Percentiles rank a stretch among this genome's conserved stretches.
Evolutionary conservation across 805 yeast species (phyloP).

Genomic region (Pichia manshurica): DNA sequence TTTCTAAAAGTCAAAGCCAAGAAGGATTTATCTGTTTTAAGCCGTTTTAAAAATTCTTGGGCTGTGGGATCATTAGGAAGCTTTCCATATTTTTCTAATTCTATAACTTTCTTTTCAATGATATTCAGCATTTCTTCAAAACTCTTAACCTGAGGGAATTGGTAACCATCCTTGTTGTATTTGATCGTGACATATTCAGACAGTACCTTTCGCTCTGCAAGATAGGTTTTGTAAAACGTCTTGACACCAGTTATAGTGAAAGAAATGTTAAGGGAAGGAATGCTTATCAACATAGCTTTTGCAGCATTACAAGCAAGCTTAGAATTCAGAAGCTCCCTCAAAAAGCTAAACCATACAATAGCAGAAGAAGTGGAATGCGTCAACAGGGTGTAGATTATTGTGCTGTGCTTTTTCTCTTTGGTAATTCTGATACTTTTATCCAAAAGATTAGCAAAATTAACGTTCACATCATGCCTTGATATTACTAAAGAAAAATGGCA

Average conservation of each 20-base stretch:
- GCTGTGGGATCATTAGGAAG: constrained; percentile 9
- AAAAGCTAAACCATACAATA: constrained; percentile 57
- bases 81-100: constrained; percentile 8
- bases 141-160: constrained; percentile 21
- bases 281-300: constrained; percentile 26
- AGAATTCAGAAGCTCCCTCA: constrained; percentile 42
- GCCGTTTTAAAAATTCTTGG: constrained; percentile 13
- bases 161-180: constrained; percentile 21
- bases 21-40: constrained; percentile 23
- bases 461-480: constrained; percentile 25
- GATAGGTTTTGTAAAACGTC: not conserved
- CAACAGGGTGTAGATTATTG: constrained; percentile 43
- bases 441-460: constrained; percentile 54
- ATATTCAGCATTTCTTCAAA: constrained; percentile 37
- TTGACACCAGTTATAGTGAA: constrained; percentile 26
- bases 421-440: constrained; percentile 66
- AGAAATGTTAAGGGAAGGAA: constrained; percentile 42
- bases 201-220: not conserved
- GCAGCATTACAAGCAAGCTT: not conserved
- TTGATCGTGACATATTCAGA: not conserved
- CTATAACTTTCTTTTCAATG: constrained; percentile 31
- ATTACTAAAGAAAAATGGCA: constrained; percentile 17
- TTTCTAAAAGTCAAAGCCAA: constrained; percentile 49
- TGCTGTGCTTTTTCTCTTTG: constrained; percentile 13
- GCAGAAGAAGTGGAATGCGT: constrained; percentile 50